Percentiles rank a stretch among this genome's conserved stretches.
These are phyloP conservation scores for Penicillium sumatraense DNA, from an alignment of 2,329 filamentous ascomycete species.

Conservation along the genomic window DNA sequence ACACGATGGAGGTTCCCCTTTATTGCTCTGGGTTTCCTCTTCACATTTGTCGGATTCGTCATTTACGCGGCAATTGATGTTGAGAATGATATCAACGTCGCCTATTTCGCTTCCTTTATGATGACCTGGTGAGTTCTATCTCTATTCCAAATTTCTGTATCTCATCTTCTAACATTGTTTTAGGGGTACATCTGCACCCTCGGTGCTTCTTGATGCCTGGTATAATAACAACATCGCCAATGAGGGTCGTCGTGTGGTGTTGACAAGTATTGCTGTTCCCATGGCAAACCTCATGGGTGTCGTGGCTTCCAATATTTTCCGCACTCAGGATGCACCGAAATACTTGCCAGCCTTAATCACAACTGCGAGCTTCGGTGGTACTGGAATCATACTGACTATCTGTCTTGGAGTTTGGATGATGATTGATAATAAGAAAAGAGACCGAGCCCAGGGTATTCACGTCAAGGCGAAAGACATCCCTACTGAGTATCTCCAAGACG, in stretches of 20 bases:
- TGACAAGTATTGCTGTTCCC: constrained; percentile 71
- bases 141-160: too few species aligned
- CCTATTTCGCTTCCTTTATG: constrained; percentile 75
- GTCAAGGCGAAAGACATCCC: constrained; percentile 59
- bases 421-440: constrained; percentile 61
- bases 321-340: constrained; percentile 62
- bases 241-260: constrained; percentile 67
- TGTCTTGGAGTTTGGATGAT: constrained; percentile 52
- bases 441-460: constrained; percentile 58
- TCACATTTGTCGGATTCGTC: constrained; percentile 74
- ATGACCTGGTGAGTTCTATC: constrained; percentile 65
- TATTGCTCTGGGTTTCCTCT: constrained; percentile 69
- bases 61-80: constrained; percentile 72
- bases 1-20: constrained; percentile 67
- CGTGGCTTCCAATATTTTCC: constrained; percentile 68
- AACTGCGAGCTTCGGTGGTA: constrained; percentile 55
- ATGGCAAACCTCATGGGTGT: constrained; percentile 74
- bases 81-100: constrained; percentile 58
- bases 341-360: constrained; percentile 67
- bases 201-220: constrained; percentile 65
- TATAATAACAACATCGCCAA: constrained; percentile 80
- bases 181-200: constrained; percentile 62
- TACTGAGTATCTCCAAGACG: constrained; percentile 56
- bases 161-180: constrained; percentile 40
- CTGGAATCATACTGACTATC: constrained; percentile 58